A percentile compares a stretch with the other conserved stretches of the same genome.
phyloP scores from a whole-genome alignment of 129 eudicot genomes.

The Lactuca saligna region DNA sequence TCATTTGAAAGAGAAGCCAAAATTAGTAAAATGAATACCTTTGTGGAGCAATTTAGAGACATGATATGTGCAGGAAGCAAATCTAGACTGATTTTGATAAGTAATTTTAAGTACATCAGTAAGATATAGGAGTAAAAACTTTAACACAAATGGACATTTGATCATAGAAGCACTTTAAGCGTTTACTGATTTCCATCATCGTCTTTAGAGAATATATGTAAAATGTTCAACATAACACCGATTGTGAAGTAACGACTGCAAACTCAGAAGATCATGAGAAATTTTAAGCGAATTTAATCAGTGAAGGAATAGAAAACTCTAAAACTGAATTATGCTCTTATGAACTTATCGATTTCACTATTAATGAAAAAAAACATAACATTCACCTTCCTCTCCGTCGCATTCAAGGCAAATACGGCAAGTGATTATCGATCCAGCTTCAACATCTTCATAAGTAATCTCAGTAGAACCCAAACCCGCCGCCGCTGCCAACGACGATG shows the following conservation, averaged over 20 bases:
- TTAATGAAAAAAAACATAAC: not conserved
- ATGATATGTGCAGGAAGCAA: not conserved
- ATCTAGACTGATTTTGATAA: not conserved
- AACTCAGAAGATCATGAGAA: not conserved
- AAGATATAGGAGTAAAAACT: not conserved
- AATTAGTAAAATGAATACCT: not conserved
- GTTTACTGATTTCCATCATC: not conserved
- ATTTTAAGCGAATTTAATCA: not conserved
- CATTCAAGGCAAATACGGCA: constrained; percentile 89
- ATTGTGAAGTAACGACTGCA: not conserved
- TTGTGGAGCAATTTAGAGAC: not conserved
- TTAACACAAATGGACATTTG: not conserved
- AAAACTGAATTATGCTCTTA: not conserved
- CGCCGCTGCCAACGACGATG: constrained; percentile 8
- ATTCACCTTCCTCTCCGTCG: constrained; percentile 61
- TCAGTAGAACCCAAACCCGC: constrained; percentile 10
- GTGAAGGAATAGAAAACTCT: not conserved
- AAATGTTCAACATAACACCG: not conserved
- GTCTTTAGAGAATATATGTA: not conserved
- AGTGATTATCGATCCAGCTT: constrained; percentile 45
- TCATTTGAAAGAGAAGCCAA: not conserved
- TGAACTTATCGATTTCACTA: not conserved
- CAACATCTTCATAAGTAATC: constrained; percentile 46
- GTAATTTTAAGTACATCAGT: not conserved
- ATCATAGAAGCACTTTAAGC: constrained; percentile 7